These are phyloP conservation scores for Ceratobasidium sp. DNA, from an alignment of 1,284 basidiomycete genomes.

Conservation along the genomic window DNA sequence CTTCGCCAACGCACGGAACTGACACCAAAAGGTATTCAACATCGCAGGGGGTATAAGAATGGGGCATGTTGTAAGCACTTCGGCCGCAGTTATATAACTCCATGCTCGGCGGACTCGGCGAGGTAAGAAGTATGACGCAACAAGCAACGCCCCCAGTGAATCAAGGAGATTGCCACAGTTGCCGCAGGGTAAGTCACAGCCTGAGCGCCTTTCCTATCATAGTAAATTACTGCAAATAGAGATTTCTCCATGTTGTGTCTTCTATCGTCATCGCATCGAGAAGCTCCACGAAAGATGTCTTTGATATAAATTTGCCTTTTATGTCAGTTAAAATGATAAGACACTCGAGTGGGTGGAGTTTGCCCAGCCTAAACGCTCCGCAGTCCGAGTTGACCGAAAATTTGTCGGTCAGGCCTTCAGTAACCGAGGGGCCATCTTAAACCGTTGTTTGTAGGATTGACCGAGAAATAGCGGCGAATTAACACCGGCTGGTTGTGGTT, in stretches of 20 bases:
- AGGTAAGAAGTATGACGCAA: background rate
- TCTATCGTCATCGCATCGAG: no score
- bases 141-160: background rate
- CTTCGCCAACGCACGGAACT: conserved; percentile 68
- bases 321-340: no score
- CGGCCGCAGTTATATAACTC: background rate
- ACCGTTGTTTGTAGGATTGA: no score
- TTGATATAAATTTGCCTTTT: no score
- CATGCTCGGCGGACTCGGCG: background rate
- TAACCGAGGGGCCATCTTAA: no score
- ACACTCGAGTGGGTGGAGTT: no score
- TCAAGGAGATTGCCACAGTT: background rate
- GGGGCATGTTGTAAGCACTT: background rate
- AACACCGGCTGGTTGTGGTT: no score
- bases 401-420: no score
- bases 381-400: no score
- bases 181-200: background rate
- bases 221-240: background rate
- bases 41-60: background rate
- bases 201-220: background rate
- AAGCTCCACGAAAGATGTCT: no score
- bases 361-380: no score
- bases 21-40: conserved; percentile 61
- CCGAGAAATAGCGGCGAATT: no score
- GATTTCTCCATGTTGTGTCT: background rate